Conservation (phyloP, 75 land plant species). For the Pinus taeda region DNA sequence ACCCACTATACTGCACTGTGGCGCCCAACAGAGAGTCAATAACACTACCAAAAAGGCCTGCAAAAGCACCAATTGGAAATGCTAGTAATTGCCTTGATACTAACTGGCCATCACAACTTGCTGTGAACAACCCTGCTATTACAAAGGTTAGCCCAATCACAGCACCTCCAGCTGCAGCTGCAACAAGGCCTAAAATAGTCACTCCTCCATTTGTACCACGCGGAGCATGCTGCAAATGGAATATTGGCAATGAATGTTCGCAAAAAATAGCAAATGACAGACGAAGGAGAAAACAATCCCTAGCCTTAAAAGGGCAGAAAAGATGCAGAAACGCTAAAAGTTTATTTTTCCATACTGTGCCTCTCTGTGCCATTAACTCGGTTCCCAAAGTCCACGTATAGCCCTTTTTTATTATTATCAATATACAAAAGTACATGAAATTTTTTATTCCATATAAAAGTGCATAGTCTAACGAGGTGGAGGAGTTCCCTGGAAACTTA, state of each 20-base stretch:
- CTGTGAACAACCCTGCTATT: conserved; percentile 55
- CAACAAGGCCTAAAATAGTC: conserved; percentile 65
- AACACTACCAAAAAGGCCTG: conserved; percentile 79
- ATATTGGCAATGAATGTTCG: not conserved
- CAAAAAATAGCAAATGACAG: not conserved
- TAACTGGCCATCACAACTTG: conserved; percentile 34
- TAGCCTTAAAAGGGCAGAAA: not conserved
- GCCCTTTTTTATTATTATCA: too few species aligned
- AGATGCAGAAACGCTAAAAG: too few species aligned
- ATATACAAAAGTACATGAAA: too few species aligned
- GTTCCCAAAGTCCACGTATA: too few species aligned
- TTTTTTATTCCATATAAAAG: too few species aligned
- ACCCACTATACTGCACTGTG: conserved; percentile 85
- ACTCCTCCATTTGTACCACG: conserved; percentile 95
- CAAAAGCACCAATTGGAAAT: conserved; percentile 60
- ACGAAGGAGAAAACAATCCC: not conserved
- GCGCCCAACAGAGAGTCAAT: conserved; percentile 91
- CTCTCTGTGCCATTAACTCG: too few species aligned
- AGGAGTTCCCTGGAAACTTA: too few species aligned
- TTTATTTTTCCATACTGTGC: too few species aligned
- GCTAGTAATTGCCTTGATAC: conserved; percentile 58
- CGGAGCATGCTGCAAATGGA: conserved; percentile 54
- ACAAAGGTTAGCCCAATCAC: conserved; percentile 77
- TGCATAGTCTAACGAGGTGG: too few species aligned
- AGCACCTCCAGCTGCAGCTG: conserved; percentile 81